Base-by-base conservation (phyloP, 306 rosid genomes). In the Phaseolus lunatus region DNA sequence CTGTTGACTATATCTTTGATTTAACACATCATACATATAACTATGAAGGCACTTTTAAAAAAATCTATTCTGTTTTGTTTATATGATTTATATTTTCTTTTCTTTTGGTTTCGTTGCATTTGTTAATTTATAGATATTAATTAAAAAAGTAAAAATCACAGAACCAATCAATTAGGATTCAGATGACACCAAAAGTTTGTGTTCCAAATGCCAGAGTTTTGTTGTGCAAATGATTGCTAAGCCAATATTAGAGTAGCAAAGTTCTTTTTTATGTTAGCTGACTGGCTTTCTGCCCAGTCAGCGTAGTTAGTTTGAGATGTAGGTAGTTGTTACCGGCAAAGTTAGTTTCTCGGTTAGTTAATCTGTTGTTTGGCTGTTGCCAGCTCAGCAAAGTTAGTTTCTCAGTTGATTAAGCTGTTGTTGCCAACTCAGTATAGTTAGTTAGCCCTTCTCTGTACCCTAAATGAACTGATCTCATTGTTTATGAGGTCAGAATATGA, bases 1-100 rank as follows among this genome's bases (percentile, higher is more conserved):
- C 22, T 53, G 14, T 44, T 67, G 54, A 67, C 70, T 9, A 65
- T 67, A 27, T 67, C 73, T 16, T 49, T 69, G 24, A 47, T 69
- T 26, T 24, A n/a, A 27, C 18, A 47, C n/a, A 26, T 48, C 43
- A 47, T 15, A 5, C 72, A 41, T 13, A 66, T 41, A 14, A 68
- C 13, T 43, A 26, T 45, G 41, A 72, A 15, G 77, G 26, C 24
- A 54, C 19, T 59, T 9, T 37, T 54, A 6, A 56, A 72, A 56
- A 44, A 7, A 14, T 37, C 20, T 58, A 10, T 31, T 19, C 31
- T 59, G 16, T 27, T 18, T 27, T n/a, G 20, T 74, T 27, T 16
- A 41, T 18, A 67, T 58, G 70, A 22, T 44, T 31, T 39, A n/a
- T 19, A 11, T 44, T n/a, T 58, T 20, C 29, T 44, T 75, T 27